These are phyloP conservation scores for Lecanicillium sp. DNA, from an alignment of 2,329 filamentous ascomycete genomes.

Conservation along the genomic window DNA sequence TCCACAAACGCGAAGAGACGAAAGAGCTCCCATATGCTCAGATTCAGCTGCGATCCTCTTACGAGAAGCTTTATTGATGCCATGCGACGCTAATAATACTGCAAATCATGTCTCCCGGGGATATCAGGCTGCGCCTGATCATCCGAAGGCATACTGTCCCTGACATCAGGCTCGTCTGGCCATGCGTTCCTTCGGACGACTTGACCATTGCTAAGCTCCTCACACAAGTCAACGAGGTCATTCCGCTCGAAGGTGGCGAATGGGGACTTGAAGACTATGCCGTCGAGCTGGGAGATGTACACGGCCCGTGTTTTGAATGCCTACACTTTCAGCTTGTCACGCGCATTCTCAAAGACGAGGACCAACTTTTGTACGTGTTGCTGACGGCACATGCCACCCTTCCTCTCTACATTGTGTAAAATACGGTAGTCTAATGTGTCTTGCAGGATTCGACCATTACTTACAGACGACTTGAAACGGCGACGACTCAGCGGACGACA, in stretches of 20 bases:
- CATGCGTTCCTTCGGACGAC: constrained; percentile 46
- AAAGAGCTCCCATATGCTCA: no score
- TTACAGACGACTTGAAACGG: constrained; percentile 64
- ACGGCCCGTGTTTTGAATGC: constrained; percentile 68
- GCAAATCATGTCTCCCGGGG: constrained; percentile 24
- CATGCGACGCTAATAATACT: background rate
- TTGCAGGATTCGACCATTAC: constrained; percentile 71
- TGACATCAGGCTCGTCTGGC: constrained; percentile 65
- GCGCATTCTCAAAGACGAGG: constrained; percentile 69
- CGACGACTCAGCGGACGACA: constrained; percentile 68
- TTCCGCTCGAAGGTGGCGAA: constrained; percentile 72
- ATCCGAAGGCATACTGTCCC: constrained; percentile 69
- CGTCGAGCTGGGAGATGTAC: constrained; percentile 57
- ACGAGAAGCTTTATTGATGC: background rate
- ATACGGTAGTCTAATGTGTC: background rate
- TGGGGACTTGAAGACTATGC: constrained; percentile 90
- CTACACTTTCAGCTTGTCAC: constrained; percentile 73
- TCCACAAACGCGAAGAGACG: no score
- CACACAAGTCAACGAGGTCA: constrained; percentile 67
- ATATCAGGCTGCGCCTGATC: constrained; percentile 64
- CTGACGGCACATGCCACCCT: no score
- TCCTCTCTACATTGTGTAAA: background rate
- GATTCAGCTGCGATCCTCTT: no score
- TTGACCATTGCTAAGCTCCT: constrained; percentile 71
- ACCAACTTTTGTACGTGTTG: constrained; percentile 66